These are phyloP conservation scores for Phytopythium oedochilum DNA, from an alignment of 352 stramenopile genomes.

Conservation along the genomic window DNA sequence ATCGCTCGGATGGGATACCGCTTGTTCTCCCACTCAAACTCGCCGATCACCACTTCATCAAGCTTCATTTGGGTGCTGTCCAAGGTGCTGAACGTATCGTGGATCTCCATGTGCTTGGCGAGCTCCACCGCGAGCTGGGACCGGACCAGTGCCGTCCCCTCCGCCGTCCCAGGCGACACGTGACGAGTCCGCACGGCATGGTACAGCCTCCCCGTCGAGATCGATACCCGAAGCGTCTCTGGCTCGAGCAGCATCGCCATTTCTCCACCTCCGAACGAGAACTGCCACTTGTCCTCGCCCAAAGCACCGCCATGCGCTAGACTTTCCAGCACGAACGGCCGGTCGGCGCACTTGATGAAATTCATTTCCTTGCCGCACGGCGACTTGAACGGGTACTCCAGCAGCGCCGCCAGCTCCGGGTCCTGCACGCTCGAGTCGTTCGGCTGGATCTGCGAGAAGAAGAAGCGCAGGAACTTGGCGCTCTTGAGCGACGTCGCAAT, in stretches of 20 bases:
- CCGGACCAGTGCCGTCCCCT: conserved; percentile 45
- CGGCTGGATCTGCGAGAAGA: conserved; percentile 61
- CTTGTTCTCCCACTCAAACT: conserved; percentile 48
- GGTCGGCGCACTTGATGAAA: conserved; percentile 84
- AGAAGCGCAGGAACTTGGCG: conserved; percentile 78
- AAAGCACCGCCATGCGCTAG: conserved; percentile 21
- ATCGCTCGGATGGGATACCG: conserved; percentile 40
- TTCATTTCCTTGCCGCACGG: conserved; percentile 84
- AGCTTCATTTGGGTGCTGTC: conserved; percentile 5
- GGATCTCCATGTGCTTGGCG: conserved; percentile 46
- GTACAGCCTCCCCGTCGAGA: conserved; percentile 66
- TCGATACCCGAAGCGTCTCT: conserved; percentile 49
- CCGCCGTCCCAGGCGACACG: conserved; percentile 18
- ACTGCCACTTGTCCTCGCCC: conserved; percentile 25
- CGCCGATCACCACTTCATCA: conserved; percentile 21
- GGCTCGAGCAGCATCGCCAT: conserved; percentile 52
- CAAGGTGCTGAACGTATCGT: conserved; percentile 21
- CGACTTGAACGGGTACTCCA: conserved; percentile 70
- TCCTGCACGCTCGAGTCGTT: conserved; percentile 22
- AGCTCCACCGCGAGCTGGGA: conserved; percentile 79
- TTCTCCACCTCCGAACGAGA: conserved; percentile 54
- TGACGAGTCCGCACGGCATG: conserved; percentile 57
- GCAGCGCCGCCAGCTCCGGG: conserved; percentile 27
- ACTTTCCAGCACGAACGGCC: conserved; percentile 71
- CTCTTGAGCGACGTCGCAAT: conserved; percentile 83